These are phyloP conservation scores for Wickerhamiella spandovensis DNA, from an alignment of 805 yeast genomes.

Conservation along the genomic window DNA sequence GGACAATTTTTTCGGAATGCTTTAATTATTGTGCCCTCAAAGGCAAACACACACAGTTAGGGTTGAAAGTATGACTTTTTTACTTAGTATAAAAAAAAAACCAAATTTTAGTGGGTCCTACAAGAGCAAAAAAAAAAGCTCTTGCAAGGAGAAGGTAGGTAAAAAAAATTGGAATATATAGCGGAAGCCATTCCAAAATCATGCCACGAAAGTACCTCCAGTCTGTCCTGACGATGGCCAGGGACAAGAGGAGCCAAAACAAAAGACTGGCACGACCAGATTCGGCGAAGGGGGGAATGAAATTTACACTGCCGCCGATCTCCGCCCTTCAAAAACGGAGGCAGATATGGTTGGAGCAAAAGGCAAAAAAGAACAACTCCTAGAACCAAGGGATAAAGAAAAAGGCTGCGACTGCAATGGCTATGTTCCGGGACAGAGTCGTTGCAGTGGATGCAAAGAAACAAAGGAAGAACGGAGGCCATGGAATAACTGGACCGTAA, in stretches of 20 bases:
- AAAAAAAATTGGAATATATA: not conserved
- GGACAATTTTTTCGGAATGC: constrained; percentile 12
- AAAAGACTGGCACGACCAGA: not conserved
- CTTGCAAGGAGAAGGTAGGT: not conserved
- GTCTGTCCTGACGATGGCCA: not conserved
- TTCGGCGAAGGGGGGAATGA: not conserved
- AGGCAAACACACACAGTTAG: not conserved
- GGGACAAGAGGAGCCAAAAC: not conserved
- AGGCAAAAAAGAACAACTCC: too few relatives aligned
- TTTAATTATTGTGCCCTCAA: not conserved
- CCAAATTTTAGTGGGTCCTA: not conserved
- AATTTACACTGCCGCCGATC: not conserved
- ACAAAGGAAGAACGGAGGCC: too few relatives aligned
- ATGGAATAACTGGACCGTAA: too few relatives aligned
- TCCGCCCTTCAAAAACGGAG: not conserved
- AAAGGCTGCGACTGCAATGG: too few relatives aligned
- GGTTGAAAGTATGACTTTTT: not conserved
- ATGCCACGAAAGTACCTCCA: not conserved
- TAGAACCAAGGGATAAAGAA: too few relatives aligned
- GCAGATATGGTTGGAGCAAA: not conserved
- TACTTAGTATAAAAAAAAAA: not conserved
- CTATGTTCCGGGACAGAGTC: too few relatives aligned
- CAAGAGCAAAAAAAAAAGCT: not conserved
- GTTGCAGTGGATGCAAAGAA: too few relatives aligned
- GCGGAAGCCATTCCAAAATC: not conserved